Evolutionary conservation across 2,329 filamentous ascomycete species (phyloP).

Genomic region (Fusarium globosum): DNA sequence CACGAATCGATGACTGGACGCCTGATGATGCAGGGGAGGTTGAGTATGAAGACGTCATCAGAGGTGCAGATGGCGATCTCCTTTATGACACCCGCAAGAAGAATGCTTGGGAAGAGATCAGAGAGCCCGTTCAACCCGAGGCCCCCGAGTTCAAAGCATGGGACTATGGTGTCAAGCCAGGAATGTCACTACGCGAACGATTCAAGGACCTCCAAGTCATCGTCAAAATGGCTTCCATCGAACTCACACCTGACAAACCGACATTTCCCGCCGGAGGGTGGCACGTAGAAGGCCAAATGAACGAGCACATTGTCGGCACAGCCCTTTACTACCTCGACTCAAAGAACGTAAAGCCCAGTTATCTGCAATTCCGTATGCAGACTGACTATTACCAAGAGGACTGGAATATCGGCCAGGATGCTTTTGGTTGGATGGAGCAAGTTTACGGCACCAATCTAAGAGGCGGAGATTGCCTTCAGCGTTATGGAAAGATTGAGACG

Average conservation of each 20-base stretch:
- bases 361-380: constrained; percentile 36
- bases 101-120: constrained; percentile 18
- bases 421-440: constrained; percentile 18
- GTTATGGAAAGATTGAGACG: constrained; percentile 35
- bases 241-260: constrained; percentile 40
- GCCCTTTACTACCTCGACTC: constrained; percentile 44
- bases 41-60: not conserved
- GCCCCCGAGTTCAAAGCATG: constrained; percentile 53
- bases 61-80: constrained; percentile 7
- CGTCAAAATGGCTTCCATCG: constrained; percentile 62
- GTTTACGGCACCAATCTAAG: not conserved
- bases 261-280: constrained; percentile 25
- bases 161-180: constrained; percentile 25
- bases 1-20: not conserved
- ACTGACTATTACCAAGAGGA: not conserved
- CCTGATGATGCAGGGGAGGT: not conserved
- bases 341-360: constrained; percentile 36
- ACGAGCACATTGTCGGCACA: constrained; percentile 45
- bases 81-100: not conserved
- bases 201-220: constrained; percentile 62
- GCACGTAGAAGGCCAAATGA: constrained; percentile 45
- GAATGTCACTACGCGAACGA: not conserved
- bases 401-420: not conserved
- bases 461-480: constrained; percentile 1
- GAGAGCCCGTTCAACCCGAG: constrained; percentile 24